Percentiles rank a stretch among this genome's conserved stretches.
Evolutionary conservation across 2,329 filamentous ascomycete species (phyloP).

Genomic region (Colletotrichum phormii): DNA sequence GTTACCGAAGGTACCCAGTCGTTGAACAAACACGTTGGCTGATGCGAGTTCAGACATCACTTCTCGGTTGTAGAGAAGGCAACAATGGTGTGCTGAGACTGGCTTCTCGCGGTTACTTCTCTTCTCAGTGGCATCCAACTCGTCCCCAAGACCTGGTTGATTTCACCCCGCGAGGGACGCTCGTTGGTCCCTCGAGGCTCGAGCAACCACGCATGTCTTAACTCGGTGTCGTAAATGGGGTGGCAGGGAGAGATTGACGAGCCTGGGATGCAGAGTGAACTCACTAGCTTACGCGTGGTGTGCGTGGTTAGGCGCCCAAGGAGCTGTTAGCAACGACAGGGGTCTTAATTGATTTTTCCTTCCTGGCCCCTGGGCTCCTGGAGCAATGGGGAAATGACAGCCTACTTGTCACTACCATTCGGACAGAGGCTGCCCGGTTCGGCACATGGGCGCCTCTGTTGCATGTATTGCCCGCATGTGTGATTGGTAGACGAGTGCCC

Average conservation of each 20-base stretch:
- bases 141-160: background rate
- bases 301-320: background rate
- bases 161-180: background rate
- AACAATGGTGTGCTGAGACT: background rate
- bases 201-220: background rate
- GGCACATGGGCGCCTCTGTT: background rate
- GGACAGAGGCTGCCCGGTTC: background rate
- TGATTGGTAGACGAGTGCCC: background rate
- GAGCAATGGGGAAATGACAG: background rate
- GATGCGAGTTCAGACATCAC: background rate
- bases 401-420: background rate
- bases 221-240: background rate
- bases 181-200: too few relatives aligned
- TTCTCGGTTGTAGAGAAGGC: background rate
- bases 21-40: background rate
- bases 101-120: background rate
- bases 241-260: background rate
- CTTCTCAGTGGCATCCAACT: background rate
- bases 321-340: background rate
- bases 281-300: background rate
- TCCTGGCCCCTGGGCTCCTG: background rate
- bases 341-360: constrained; percentile 17
- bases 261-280: too few relatives aligned
- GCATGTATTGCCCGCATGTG: background rate
- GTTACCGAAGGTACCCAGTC: background rate